Base-by-base conservation (phyloP, 441 rosid genomes). In the Lagerstroemia fauriei region DNA sequence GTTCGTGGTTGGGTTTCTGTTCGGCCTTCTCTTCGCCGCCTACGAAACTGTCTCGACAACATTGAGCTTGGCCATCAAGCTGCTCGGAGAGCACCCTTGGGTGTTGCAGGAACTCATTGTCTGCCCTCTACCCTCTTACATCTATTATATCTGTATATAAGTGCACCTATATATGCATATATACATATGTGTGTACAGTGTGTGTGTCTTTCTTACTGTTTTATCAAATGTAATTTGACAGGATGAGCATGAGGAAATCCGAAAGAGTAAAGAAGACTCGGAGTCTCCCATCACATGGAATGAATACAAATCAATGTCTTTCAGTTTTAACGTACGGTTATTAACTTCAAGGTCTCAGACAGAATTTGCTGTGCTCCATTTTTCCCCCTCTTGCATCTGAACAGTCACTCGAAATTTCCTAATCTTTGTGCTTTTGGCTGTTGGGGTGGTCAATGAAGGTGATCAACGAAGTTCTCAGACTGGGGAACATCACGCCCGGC, bases 301-400 rank as follows among this genome's bases (percentile, higher is more conserved):
- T 27, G 86, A 89, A 81, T 80, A 83, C 68, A 87, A 80, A 78
- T 83, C 87, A 3, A 77, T 88, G 87, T 80, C 83, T 50, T 85
- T 77, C 66, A 88, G 90, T 7, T 77, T 47, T 59, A 83, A 87
- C 2, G 88, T 89, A 57, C 1, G 12, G 69, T n/a, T 1, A 13
- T 0, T 38, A 24, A 24, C 4, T 24, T 8, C n/a, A n/a, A n/a
- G n/a, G n/a, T n/a, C n/a, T n/a, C 24, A 9, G 14, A 14, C 7
- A 10, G 24, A 17, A 56, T 56, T 56, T 18, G 14, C 14, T 48
- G 63, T 18, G 17, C 63, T 31, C 16, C 14, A 29, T 29, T 53
- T 38, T 38, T 38, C 44, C 44, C 44, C 57, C 11, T 57, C 7
- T 56, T 56, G 63, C 63, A 56, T 56, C 63, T n/a, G 17, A 38